phyloP scores from a whole-genome alignment of 1,139 yeast species.

The Tardiomyces digboiensis region DNA sequence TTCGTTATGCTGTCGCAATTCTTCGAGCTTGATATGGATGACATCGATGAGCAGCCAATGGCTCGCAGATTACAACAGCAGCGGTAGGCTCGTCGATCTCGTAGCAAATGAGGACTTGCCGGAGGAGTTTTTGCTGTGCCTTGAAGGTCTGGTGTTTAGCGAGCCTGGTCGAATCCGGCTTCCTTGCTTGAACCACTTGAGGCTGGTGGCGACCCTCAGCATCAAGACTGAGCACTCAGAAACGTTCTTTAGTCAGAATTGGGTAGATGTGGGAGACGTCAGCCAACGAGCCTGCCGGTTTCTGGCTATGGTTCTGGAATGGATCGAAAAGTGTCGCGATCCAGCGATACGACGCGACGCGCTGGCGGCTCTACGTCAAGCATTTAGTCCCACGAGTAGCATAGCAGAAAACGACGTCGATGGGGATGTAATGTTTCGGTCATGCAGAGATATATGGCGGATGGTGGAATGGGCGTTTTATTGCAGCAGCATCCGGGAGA shows the following conservation, averaged over 20 bases:
- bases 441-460: neutral
- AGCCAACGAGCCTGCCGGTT: neutral
- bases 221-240: neutral
- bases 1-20: no score
- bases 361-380: neutral
- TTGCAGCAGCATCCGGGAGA: neutral
- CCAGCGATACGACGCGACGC: neutral
- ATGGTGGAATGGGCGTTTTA: neutral
- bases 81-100: no score
- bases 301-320: neutral
- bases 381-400: neutral
- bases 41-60: no score
- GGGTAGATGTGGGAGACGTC: neutral
- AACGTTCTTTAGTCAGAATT: neutral
- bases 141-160: neutral
- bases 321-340: neutral
- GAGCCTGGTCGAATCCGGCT: neutral
- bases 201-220: neutral
- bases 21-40: no score
- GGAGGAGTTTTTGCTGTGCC: neutral
- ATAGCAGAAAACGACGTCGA: neutral
- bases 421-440: neutral
- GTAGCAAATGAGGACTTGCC: neutral
- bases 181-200: neutral
- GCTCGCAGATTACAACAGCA: no score